Conservation (phyloP, 1,284 basidiomycete species). For the Coniferiporia sulphurascens region DNA sequence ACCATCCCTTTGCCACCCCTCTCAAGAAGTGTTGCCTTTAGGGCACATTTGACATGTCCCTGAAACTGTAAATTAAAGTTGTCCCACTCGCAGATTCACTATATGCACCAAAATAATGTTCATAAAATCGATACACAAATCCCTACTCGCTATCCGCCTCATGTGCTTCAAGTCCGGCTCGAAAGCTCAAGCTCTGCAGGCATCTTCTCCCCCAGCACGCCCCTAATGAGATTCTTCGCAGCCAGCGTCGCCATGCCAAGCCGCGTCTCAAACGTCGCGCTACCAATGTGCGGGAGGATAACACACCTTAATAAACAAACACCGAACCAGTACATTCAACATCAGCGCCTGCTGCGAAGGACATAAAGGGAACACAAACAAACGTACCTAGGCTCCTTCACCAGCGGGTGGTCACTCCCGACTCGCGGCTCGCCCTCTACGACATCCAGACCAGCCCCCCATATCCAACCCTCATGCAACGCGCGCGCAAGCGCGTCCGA, state of each 20-base stretch:
- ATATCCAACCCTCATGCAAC: slow-evolving; percentile 72
- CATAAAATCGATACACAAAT: too few relatives aligned
- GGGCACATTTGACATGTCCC: too few relatives aligned
- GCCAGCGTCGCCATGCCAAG: slow-evolving; percentile 77
- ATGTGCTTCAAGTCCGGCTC: too few relatives aligned
- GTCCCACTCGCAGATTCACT: too few relatives aligned
- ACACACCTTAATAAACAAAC: slow-evolving; percentile 26
- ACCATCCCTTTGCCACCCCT: too few relatives aligned
- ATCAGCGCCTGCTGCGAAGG: too few relatives aligned
- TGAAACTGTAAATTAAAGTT: too few relatives aligned
- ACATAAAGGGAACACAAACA: too few relatives aligned
- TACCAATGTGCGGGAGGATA: slow-evolving; percentile 87
- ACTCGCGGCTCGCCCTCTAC: slow-evolving; percentile 90
- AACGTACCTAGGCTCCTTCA: slow-evolving; percentile 64
- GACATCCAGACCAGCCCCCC: slow-evolving; percentile 91
- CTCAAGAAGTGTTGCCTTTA: too few relatives aligned
- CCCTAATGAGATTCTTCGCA: slow-evolving; percentile 60
- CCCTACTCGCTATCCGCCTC: too few relatives aligned
- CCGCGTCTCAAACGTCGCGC: slow-evolving; percentile 83
- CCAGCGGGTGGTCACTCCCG: slow-evolving; percentile 68
- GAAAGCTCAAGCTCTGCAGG: slow-evolving; percentile 39
- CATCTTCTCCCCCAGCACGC: slow-evolving; percentile 46
- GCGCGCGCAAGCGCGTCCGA: slow-evolving; percentile 83
- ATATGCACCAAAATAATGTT: too few relatives aligned
- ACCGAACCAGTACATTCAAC: too few relatives aligned